Evolutionary conservation across 2,329 filamentous ascomycete genomes (phyloP).

Genomic region (Monilinia fructicola): DNA sequence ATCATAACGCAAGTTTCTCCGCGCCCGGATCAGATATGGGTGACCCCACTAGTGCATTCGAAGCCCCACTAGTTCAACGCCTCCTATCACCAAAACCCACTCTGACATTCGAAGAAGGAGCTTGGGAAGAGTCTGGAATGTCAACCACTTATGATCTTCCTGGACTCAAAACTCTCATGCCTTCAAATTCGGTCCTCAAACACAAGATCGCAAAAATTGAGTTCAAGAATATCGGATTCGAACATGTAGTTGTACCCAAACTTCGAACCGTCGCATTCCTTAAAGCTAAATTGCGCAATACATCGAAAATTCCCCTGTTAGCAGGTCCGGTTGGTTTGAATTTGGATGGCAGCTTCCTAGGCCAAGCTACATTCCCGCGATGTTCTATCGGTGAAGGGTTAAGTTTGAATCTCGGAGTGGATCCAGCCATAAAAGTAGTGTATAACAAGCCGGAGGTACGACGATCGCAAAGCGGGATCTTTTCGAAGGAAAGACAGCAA

Average conservation of each 20-base stretch:
- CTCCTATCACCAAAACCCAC: constrained; percentile 26
- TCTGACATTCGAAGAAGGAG: constrained; percentile 52
- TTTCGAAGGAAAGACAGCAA: constrained; percentile 55
- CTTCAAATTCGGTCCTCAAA: constrained; percentile 52
- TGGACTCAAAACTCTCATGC: constrained; percentile 55
- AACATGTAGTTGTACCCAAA: constrained; percentile 60
- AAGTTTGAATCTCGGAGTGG: constrained; percentile 56
- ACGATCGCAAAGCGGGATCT: constrained; percentile 52
- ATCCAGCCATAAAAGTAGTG: constrained; percentile 54
- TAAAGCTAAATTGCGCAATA: constrained; percentile 57
- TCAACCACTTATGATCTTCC: constrained; percentile 61
- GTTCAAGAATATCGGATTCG: constrained; percentile 53
- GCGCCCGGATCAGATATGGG: constrained; percentile 1
- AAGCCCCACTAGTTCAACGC: constrained; percentile 10
- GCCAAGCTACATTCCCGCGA: constrained; percentile 54
- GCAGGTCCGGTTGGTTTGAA: constrained; percentile 57
- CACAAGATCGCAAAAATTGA: constrained; percentile 59
- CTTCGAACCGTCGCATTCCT: constrained; percentile 60
- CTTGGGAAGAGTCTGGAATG: constrained; percentile 58
- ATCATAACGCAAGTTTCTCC: constrained; percentile 5
- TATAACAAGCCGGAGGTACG: constrained; percentile 58
- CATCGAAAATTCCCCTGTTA: constrained; percentile 55
- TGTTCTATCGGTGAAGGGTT: constrained; percentile 57
- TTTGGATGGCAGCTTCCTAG: constrained; percentile 63
- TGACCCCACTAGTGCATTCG: background rate